phyloP scores from a whole-genome alignment of 2,329 filamentous ascomycete genomes.

The Neoascochyta sp. region DNA sequence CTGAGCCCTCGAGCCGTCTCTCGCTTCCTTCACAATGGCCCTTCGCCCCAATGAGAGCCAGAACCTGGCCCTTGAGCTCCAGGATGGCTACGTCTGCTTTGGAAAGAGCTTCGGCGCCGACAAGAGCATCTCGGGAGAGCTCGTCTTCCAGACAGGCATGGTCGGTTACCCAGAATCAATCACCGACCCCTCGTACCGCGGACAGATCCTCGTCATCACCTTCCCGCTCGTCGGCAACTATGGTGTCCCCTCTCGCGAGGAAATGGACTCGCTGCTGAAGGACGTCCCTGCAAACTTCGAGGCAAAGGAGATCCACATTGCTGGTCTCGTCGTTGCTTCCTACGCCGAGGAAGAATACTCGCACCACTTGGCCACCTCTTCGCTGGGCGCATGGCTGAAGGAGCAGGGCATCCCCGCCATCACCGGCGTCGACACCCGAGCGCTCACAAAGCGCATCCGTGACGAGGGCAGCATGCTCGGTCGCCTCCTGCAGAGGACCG shows the following conservation, averaged over 20 bases:
- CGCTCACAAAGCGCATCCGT: slow-evolving; percentile 89
- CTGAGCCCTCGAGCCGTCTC: slow-evolving; percentile 35
- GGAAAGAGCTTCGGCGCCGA: slow-evolving; percentile 95
- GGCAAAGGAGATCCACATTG: slow-evolving; percentile 86
- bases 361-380: slow-evolving; percentile 86
- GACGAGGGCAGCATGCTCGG: slow-evolving; percentile 96
- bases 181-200: slow-evolving; percentile 81
- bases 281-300: slow-evolving; percentile 92
- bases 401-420: slow-evolving; percentile 92
- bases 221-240: slow-evolving; percentile 97
- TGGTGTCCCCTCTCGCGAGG: slow-evolving; percentile 84
- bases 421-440: slow-evolving; percentile 90
- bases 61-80: slow-evolving; percentile 82
- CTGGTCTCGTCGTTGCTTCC: slow-evolving; percentile 83
- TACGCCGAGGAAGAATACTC: slow-evolving; percentile 96
- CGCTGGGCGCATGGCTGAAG: slow-evolving; percentile 91
- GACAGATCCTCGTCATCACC: slow-evolving; percentile 93
- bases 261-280: slow-evolving; percentile 77
- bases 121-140: slow-evolving; percentile 91
- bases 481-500: slow-evolving; percentile 73
- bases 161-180: slow-evolving; percentile 96
- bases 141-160: slow-evolving; percentile 99
- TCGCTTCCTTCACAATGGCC: slow-evolving; percentile 29
- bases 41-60: slow-evolving; percentile 43
- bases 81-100: slow-evolving; percentile 87